Conservation (phyloP, 371 early-diverging fungal species). For the Mortierella sp. region DNA sequence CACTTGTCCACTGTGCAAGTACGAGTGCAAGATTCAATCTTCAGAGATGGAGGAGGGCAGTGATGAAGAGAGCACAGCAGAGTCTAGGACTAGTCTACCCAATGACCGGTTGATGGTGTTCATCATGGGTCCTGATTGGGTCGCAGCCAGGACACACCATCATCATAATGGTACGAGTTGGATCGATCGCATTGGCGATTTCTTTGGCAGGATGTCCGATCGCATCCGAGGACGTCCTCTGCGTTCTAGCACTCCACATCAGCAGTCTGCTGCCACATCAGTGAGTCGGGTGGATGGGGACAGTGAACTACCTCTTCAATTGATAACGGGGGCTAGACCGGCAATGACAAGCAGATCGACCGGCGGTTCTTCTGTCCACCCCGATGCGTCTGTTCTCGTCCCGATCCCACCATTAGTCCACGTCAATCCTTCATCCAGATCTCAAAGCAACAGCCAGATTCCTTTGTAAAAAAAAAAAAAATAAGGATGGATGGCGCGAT, state of each 20-base stretch:
- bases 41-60: background rate
- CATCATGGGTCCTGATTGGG: slow-evolving; percentile 45
- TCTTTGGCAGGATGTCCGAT: slow-evolving; percentile 8
- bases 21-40: slow-evolving; percentile 51
- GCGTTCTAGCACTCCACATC: background rate
- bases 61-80: background rate
- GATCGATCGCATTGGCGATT: slow-evolving; percentile 9
- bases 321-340: no score
- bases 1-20: slow-evolving; percentile 68
- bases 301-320: slow-evolving; percentile 21
- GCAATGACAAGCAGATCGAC: no score
- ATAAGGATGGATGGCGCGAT: no score
- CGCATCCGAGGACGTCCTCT: slow-evolving; percentile 29
- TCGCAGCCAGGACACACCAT: slow-evolving; percentile 23
- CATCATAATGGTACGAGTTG: slow-evolving; percentile 9
- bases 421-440: background rate
- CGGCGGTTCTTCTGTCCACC: background rate
- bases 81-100: background rate
- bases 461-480: background rate
- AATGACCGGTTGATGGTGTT: slow-evolving; percentile 42
- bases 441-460: background rate
- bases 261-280: background rate
- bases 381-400: slow-evolving; percentile 1
- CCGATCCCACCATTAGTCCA: slow-evolving; percentile 3
- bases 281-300: slow-evolving; percentile 1